Conservation (phyloP, 2,329 filamentous ascomycete species). For the Hypoxylon sp. region DNA sequence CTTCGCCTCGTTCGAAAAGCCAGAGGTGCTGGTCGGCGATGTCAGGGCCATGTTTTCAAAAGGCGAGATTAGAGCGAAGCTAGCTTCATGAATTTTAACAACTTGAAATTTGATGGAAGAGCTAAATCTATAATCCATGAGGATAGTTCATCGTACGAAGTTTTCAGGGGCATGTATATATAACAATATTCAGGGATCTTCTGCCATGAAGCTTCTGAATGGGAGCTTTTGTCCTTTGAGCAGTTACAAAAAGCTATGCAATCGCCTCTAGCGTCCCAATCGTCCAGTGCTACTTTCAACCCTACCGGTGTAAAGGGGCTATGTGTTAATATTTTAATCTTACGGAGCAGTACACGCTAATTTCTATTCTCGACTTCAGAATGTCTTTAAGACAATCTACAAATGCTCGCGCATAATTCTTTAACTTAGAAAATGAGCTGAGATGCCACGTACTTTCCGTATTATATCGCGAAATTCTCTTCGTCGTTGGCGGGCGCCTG, state of each 20-base stretch:
- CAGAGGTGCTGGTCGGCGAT: conserved; percentile 62
- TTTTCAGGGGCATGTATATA: not conserved
- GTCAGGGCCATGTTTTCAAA: conserved; percentile 64
- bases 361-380: not conserved
- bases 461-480: not conserved
- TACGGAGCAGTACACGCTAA: not conserved
- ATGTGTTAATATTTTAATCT: not conserved
- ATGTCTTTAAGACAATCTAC: not conserved
- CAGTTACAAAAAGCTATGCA: not conserved
- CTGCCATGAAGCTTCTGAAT: not conserved
- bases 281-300: not conserved
- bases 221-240: not conserved
- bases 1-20: conserved; percentile 66
- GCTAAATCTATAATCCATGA: not conserved
- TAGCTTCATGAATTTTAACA: conserved; percentile 2
- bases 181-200: not conserved
- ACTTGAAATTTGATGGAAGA: not conserved
- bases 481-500: no score
- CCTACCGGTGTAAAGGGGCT: not conserved
- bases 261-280: not conserved
- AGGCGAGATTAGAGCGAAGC: conserved; percentile 22
- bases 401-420: not conserved
- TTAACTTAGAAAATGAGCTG: not conserved
- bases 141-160: not conserved
- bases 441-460: not conserved